Evolutionary conservation across 805 yeast species (phyloP).

Genomic region (Zygoascus ofunaensis): DNA sequence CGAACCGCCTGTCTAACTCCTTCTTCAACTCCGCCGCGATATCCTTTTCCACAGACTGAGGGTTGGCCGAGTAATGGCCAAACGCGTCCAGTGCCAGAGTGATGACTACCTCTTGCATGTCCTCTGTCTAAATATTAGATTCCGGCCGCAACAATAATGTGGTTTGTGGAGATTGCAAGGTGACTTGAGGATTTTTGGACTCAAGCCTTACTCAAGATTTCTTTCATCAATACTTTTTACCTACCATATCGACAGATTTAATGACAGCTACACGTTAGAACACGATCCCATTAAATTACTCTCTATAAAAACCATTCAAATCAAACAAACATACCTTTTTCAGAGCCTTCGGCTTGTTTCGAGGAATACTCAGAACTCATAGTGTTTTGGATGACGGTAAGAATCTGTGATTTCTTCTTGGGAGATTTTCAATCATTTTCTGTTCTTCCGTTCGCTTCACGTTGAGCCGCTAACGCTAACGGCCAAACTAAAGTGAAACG

Average conservation of each 20-base stretch:
- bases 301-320: not conserved
- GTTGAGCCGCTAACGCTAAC: too few species aligned
- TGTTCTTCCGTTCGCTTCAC: too few species aligned
- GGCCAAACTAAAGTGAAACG: too few species aligned
- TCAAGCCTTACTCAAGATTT: too few species aligned
- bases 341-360: not conserved
- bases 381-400: not conserved
- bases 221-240: too few species aligned
- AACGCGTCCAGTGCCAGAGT: constrained; percentile 36
- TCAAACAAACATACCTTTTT: not conserved
- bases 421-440: too few species aligned
- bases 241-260: constrained; percentile 29
- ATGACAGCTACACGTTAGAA: constrained; percentile 11
- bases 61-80: constrained; percentile 26
- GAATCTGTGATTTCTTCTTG: too few species aligned
- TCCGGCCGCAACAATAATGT: too few species aligned
- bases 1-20: constrained; percentile 45
- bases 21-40: constrained; percentile 50
- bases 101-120: constrained; percentile 25
- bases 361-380: not conserved
- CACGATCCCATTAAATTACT: not conserved
- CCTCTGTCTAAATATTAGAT: constrained; percentile 12
- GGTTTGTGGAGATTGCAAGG: too few species aligned
- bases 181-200: too few species aligned
- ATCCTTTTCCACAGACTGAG: constrained; percentile 38